phyloP scores from a whole-genome alignment of 2,329 filamentous ascomycete genomes.

The Colletotrichum filicis region DNA sequence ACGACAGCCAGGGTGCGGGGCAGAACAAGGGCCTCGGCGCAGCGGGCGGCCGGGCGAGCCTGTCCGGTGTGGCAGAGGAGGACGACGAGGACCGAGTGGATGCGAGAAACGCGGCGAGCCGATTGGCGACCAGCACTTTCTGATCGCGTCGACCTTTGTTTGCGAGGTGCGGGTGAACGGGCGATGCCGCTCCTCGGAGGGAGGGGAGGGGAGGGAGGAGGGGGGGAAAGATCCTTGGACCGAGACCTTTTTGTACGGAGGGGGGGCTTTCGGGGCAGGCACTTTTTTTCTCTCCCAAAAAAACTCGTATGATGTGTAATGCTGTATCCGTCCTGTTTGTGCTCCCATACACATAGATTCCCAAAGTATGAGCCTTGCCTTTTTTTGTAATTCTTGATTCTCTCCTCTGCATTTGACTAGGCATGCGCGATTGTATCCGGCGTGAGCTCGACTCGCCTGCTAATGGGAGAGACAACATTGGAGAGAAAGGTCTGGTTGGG shows the following conservation, averaged over 20 bases:
- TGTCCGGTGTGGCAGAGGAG: constrained; percentile 76
- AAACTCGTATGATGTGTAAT: constrained; percentile 33
- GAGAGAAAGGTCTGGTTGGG: too few species aligned
- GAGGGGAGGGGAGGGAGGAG: neutral
- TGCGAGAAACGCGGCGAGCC: constrained; percentile 93
- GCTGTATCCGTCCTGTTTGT: constrained; percentile 32
- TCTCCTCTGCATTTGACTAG: neutral
- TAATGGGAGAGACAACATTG: too few species aligned
- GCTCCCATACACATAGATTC: constrained; percentile 34
- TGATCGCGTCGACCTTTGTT: constrained; percentile 50
- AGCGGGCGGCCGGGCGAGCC: constrained; percentile 56
- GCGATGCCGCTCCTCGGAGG: constrained; percentile 3
- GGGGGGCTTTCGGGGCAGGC: constrained; percentile 4
- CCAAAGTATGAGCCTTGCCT: constrained; percentile 34
- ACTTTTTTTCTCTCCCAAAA: neutral
- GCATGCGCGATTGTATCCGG: too few species aligned
- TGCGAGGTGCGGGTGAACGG: constrained; percentile 11
- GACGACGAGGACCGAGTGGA: constrained; percentile 95
- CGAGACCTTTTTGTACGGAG: constrained; percentile 1
- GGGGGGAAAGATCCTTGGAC: neutral
- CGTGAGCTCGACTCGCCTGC: too few species aligned
- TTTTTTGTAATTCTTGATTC: neutral
- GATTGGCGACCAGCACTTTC: constrained; percentile 94
- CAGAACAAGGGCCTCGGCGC: constrained; percentile 50
- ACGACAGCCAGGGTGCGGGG: constrained; percentile 49